Percentiles rank a stretch among this genome's conserved stretches.
Conservation (phyloP, 805 yeast genomes). For the Naumovozyma dairenensis region DNA sequence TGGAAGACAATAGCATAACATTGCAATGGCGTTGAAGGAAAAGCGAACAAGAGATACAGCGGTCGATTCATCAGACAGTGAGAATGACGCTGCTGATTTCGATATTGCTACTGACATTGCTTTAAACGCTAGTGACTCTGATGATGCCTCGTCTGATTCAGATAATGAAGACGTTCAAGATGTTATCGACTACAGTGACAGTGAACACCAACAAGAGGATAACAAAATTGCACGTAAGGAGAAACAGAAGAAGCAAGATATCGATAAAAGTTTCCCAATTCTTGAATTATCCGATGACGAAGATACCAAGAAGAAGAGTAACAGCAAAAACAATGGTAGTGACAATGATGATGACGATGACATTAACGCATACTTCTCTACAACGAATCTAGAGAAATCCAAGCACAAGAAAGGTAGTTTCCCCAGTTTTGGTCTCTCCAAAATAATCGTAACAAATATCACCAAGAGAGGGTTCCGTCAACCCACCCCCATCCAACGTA, state of each 20-base stretch:
- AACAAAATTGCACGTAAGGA: constrained; percentile 38
- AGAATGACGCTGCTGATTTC: constrained; percentile 30
- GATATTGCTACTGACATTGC: constrained; percentile 60
- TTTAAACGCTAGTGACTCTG: constrained; percentile 31
- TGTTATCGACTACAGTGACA: constrained; percentile 23
- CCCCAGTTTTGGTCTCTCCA: constrained; percentile 82
- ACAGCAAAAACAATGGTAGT: constrained; percentile 24
- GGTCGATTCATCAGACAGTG: constrained; percentile 30
- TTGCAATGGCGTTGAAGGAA: neutral
- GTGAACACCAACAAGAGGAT: constrained; percentile 29
- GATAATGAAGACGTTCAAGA: constrained; percentile 20
- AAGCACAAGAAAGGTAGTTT: constrained; percentile 62
- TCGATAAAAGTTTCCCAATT: constrained; percentile 33
- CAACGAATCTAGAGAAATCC: constrained; percentile 24
- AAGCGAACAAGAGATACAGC: neutral
- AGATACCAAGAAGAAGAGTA: constrained; percentile 19
- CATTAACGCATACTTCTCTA: constrained; percentile 35
- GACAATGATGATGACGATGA: constrained; percentile 38
- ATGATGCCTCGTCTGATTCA: constrained; percentile 29
- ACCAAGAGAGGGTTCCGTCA: constrained; percentile 79
- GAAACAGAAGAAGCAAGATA: constrained; percentile 9
- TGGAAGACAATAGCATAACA: neutral
- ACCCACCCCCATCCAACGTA: constrained; percentile 97
- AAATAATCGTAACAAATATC: constrained; percentile 57
- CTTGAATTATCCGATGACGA: constrained; percentile 48